Base-by-base conservation (phyloP, 2,329 filamentous ascomycete species). In the Colletotrichum sp. region DNA sequence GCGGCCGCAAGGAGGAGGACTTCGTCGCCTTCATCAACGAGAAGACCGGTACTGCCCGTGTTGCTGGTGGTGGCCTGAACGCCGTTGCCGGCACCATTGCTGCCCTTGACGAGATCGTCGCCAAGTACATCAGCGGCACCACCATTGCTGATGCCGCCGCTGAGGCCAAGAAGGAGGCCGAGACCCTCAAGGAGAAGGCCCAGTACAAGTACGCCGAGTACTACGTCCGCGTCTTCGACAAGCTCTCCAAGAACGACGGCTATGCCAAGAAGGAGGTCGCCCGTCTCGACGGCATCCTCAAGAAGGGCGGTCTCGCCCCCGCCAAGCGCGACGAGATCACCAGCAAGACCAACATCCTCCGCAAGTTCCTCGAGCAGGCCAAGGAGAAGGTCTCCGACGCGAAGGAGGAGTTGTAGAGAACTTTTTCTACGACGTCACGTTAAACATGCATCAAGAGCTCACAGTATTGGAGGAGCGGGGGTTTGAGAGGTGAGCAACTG, bases 211-310 rank as follows among this genome's bases (percentile, higher is more conserved):
- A 96, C 83, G 95, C 95, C 63, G 91, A 96, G 86, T 99, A 99
- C 91, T 99, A 99, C 86, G 89, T 97, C 84, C 95, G 95, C 84
- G 96, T 98, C 71, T 94, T 97, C 77, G 92, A 95, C 84, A 99
- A 98, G 92, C 88, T 97, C 78, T 90, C 88, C 83, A 89, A 93
- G 85, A 98, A 94, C 87, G 90, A 94, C 77, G 93, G 89, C 69
- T 98, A 95, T 83, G 95, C 93, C 65, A 88, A 92, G 83, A 99
- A 98, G 92, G 96, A 99, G 90, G 89, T 96, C 78, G 90, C 92
- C 77, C 92, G 96, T 78, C 89, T 99, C 77, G 91, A 95, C 80
- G 92, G 93, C 80, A 91, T 99, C 80, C 88, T 98, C 78, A 90
- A 92, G 86, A 98, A 98, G 92, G 95, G 96, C 78, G 95, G 95